Evolutionary conservation across 441 rosid species (phyloP), one percentile per base, ranked within the genome.

Genomic region (Macaranga tanarius): DNA sequence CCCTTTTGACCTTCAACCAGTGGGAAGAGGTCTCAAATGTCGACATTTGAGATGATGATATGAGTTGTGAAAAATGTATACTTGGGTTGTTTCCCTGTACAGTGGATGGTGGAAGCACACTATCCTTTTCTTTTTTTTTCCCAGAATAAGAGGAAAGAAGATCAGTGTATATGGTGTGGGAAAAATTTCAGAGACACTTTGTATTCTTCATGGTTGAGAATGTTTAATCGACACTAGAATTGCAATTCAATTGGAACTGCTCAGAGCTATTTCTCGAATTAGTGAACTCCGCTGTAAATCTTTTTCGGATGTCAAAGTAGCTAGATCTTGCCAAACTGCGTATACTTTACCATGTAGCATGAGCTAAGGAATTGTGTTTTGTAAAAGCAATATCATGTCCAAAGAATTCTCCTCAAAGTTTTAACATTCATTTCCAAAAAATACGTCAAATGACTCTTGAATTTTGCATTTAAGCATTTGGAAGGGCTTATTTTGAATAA

Each of bases 61-160:
- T 57, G 81, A 82, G 77, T 76, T 78, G 82, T 75, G 80, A 65
- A 75, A 74, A 76, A 81, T 77, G 85, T 86, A 86, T 83, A 83
- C 88, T 71, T 84, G 75, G 81, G 79, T 72, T 73, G 86, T 82
- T 84, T 79, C 74, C 80, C 75, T 89, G 93, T 87, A 89, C 83
- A 89, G 93, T 75, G 82, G 85, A 81, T 75, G 79, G 84, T 76
- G 84, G 85, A 79, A 86, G 81, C 79, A 66, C 84, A 74, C 81
- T 40, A 65, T 75, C 78, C 78, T 67, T 83, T 80, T 56, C n/a
- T 74, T 77, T 65, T 72, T 74, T 75, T 72, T 71, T 69, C 56
- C 62, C 71, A 79, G 73, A 83, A 87, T 79, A 79, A 80, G 81
- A 73, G 75, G 72, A 63, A 71, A 82, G 66, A 69, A 73, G 71